These are phyloP conservation scores for Fistulifera pelliculosa DNA, from an alignment of 108 stramenopile species.

Conservation along the genomic window DNA sequence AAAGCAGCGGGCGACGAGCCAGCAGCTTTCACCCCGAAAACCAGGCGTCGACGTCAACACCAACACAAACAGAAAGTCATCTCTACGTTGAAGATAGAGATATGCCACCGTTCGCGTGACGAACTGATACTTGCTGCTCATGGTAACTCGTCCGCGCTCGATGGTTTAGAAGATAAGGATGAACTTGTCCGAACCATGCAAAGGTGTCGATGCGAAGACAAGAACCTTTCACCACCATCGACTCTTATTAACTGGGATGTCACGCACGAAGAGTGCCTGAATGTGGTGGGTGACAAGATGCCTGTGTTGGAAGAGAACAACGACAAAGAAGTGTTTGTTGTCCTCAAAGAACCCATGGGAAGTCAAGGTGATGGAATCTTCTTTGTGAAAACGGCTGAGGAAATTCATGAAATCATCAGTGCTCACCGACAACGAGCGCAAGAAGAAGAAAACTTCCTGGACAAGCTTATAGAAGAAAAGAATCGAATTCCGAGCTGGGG, in stretches of 20 bases:
- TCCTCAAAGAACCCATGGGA: slow-evolving; percentile 56
- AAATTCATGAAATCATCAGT: slow-evolving; percentile 38
- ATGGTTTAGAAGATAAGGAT: slow-evolving; percentile 51
- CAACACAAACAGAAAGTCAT: neutral
- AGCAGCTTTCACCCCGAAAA: neutral
- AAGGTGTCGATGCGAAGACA: slow-evolving; percentile 39
- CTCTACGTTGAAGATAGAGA: slow-evolving; percentile 11
- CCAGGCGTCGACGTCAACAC: neutral
- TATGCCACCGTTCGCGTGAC: neutral
- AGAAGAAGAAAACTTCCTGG: slow-evolving; percentile 26
- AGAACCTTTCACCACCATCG: slow-evolving; percentile 38
- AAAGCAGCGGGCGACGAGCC: slow-evolving; percentile 10
- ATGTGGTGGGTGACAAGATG: slow-evolving; percentile 27
- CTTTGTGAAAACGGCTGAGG: slow-evolving; percentile 37
- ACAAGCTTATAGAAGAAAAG: slow-evolving; percentile 33
- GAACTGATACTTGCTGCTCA: slow-evolving; percentile 24
- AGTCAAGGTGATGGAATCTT: slow-evolving; percentile 35
- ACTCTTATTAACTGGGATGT: slow-evolving; percentile 42
- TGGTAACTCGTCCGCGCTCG: slow-evolving; percentile 36
- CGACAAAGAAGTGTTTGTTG: slow-evolving; percentile 14
- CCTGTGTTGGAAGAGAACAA: slow-evolving; percentile 20
- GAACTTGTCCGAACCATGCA: slow-evolving; percentile 43
- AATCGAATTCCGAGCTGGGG: slow-evolving; percentile 54
- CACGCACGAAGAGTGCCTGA: slow-evolving; percentile 33
- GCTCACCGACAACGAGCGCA: slow-evolving; percentile 29